Percentiles rank a stretch among this genome's conserved stretches.
phyloP scores from a whole-genome alignment of 176 grass and related monocot genomes.

The Aegilops bicornis region DNA sequence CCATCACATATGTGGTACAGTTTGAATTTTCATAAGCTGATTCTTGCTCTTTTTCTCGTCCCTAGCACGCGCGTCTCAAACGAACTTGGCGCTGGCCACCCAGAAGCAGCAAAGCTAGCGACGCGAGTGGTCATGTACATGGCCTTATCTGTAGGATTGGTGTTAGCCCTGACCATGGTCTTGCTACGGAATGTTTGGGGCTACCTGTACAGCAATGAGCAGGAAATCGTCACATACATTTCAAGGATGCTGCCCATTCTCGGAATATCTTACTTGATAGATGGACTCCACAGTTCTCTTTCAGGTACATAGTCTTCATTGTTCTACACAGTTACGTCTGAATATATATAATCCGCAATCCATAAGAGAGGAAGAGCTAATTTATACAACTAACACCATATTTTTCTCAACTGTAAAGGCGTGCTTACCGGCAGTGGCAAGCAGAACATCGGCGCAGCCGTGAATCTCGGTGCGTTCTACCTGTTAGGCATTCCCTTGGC shows the following conservation, averaged over 20 bases:
- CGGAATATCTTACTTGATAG: constrained; percentile 18
- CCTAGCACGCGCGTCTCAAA: constrained; percentile 9
- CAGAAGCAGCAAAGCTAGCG: constrained; percentile 22
- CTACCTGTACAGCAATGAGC: constrained; percentile 28
- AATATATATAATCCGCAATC: background rate
- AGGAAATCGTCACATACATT: constrained; percentile 30
- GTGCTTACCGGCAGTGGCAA: constrained; percentile 24
- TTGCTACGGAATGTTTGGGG: constrained; percentile 32
- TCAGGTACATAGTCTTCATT: constrained; percentile 11
- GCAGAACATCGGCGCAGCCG: constrained; percentile 10
- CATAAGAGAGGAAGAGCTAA: background rate
- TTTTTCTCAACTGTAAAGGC: background rate
- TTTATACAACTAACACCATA: background rate
- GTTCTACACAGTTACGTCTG: background rate
- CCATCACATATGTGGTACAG: too few relatives aligned
- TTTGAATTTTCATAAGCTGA: too few relatives aligned
- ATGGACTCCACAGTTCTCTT: constrained; percentile 30
- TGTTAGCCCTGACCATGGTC: constrained; percentile 20
- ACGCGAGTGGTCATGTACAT: constrained; percentile 33
- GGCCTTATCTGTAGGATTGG: constrained; percentile 17
- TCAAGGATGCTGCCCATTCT: constrained; percentile 34
- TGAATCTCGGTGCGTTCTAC: constrained; percentile 38
- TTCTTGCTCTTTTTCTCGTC: background rate
- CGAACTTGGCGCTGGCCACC: constrained; percentile 19
- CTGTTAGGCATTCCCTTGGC: constrained; percentile 29